Evolutionary conservation across 1,284 basidiomycete species (phyloP).

Genomic region (Ganoderma boninense): DNA sequence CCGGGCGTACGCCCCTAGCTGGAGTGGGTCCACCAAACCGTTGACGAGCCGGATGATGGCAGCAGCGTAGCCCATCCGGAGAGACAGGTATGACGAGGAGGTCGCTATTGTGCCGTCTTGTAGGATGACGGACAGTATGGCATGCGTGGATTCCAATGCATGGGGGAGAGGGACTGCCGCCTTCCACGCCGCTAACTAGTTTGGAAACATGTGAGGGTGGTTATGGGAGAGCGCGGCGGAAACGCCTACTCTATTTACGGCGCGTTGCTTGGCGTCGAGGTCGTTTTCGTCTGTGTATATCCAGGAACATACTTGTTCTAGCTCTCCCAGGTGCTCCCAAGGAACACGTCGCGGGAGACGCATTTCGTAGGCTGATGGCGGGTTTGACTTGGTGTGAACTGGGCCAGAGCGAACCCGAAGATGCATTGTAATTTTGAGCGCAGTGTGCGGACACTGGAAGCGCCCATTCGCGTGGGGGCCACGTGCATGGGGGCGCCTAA

Average conservation of each 20-base stretch:
- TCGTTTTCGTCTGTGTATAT: conserved; percentile 79
- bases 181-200: conserved; percentile 81
- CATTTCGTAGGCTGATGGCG: conserved; percentile 55
- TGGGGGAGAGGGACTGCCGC: conserved; percentile 75
- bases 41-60: conserved; percentile 93
- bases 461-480: background rate
- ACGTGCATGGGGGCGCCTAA: background rate
- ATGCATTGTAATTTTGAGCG: too few relatives aligned
- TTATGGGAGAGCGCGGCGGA: conserved; percentile 20
- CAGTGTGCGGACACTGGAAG: too few relatives aligned
- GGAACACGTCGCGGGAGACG: conserved; percentile 84
- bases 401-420: too few relatives aligned
- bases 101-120: conserved; percentile 49
- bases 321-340: conserved; percentile 79
- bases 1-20: conserved; percentile 87
- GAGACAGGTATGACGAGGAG: conserved; percentile 50
- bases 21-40: conserved; percentile 93
- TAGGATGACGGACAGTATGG: conserved; percentile 69
- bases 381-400: background rate
- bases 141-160: conserved; percentile 76
- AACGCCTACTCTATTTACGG: conserved; percentile 72
- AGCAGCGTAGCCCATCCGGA: conserved; percentile 77
- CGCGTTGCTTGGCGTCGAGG: conserved; percentile 61
- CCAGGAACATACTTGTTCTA: conserved; percentile 84
- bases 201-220: conserved; percentile 5